Base-by-base conservation (phyloP, 2,329 filamentous ascomycete genomes). In the Aquanectria penicillioides region DNA sequence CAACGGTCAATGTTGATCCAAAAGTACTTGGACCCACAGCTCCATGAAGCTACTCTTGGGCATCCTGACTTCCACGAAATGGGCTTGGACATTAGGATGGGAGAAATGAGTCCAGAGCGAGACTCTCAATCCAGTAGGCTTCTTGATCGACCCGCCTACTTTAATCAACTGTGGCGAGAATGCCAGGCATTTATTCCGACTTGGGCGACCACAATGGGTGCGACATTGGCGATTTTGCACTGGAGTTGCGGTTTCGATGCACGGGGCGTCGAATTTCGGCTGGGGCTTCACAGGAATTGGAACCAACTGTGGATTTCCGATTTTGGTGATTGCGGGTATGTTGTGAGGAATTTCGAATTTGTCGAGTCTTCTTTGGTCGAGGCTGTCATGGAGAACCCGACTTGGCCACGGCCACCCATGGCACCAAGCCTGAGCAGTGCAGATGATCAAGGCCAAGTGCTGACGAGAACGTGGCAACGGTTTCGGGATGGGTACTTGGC, bases 211-310 rank as follows among this genome's bases (percentile, higher is more conserved):
- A 52, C 44, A 4, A 70, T 73, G 70, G 70, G 63, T 2, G 25
- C 44, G 1, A 29, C 61, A 3, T 55, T 72, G 5, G 70, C 68
- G 1, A 60, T 71, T 5, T 34, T 72, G 0, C 70, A 72, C 49
- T 72, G 66, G 64, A 37, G 8, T 1, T 71, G 66, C 17, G 29
- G 34, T 11, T 20, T 70, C 1, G 70, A 72, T 23, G 70, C 51
- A 4, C 34, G 29, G 0, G 70, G 68, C 2, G 58, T 71, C 31
- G 54, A 68, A 18, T 71, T 72, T 11, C 47, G 58, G 8, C 31
- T 72, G 6, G 66, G 47, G 1, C 8, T 29, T 10, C 1, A 6
- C 12, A n/a, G 7, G 1, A 44, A n/a, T 17, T 34, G 33, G 2
- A 36, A 53, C 4, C 47, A 23, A 9, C 34, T 72, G 5, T 72